Evolutionary conservation across 2,329 filamentous ascomycete genomes (phyloP).

Genomic region (Dactylellina haptotyla): DNA sequence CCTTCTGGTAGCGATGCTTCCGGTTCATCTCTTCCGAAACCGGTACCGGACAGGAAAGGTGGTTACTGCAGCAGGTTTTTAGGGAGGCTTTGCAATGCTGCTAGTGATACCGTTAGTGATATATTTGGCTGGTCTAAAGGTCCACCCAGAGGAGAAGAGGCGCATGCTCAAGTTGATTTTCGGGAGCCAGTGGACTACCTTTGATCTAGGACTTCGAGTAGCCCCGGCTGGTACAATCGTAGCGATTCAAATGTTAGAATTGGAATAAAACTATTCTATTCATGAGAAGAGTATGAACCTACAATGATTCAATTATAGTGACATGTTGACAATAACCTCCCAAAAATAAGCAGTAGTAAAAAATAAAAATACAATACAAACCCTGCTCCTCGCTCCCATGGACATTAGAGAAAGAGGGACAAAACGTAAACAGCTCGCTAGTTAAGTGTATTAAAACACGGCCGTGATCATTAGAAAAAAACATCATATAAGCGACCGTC

Average conservation of each 20-base stretch:
- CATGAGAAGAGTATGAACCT: too few relatives aligned
- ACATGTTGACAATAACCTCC: neutral
- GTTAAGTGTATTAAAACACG: neutral
- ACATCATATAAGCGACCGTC: neutral
- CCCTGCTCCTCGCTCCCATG: neutral
- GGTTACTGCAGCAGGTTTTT: slow-evolving; percentile 20
- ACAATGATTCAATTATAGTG: too few relatives aligned
- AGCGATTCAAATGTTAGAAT: too few relatives aligned
- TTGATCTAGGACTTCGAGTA: too few relatives aligned
- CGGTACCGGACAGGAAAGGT: neutral
- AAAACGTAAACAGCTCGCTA: slow-evolving; percentile 9
- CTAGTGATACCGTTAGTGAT: neutral
- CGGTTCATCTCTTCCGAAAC: neutral
- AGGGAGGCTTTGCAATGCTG: slow-evolving; percentile 14
- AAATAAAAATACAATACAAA: neutral
- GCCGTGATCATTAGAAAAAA: slow-evolving; percentile 10
- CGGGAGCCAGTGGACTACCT: slow-evolving; percentile 18
- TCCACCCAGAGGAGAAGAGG: neutral
- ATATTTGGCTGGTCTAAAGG: slow-evolving; percentile 16
- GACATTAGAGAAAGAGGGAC: neutral
- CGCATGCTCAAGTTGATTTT: neutral
- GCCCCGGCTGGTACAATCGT: too few relatives aligned
- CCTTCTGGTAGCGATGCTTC: neutral
- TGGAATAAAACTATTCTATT: too few relatives aligned
- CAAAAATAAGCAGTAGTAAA: neutral